Evolutionary conservation across 176 grass and related monocot genomes (phyloP).

Genomic region (Carex cristatella): DNA sequence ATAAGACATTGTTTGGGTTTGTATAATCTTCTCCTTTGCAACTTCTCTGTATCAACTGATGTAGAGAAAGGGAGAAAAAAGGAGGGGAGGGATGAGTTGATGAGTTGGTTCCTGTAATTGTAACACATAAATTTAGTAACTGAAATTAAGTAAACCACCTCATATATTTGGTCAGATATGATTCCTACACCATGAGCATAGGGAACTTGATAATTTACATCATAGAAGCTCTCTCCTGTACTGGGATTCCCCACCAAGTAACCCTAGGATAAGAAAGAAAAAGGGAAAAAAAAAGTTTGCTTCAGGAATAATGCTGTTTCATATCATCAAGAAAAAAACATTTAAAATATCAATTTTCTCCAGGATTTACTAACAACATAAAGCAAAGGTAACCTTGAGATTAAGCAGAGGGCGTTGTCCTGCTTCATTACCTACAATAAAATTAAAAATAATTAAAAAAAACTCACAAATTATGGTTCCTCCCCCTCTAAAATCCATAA

Average conservation of each 20-base stretch:
- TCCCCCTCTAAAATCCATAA: too few relatives aligned
- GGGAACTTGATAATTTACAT: constrained; percentile 21
- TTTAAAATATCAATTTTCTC: not conserved
- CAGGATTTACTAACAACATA: not conserved
- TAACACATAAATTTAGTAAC: constrained; percentile 28
- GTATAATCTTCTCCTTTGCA: constrained; percentile 32
- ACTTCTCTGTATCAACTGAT: constrained; percentile 10
- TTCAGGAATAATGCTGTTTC: not conserved
- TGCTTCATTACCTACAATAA: constrained; percentile 21
- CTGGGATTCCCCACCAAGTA: constrained; percentile 38
- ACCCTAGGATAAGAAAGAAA: constrained; percentile 18
- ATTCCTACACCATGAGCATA: constrained; percentile 45
- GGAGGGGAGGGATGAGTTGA: not conserved
- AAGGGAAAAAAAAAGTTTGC: not conserved
- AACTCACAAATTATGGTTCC: too few relatives aligned
- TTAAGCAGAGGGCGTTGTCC: not conserved
- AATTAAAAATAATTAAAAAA: not conserved
- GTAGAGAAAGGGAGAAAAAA: not conserved
- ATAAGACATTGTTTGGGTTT: constrained; percentile 13
- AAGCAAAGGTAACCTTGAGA: constrained; percentile 16
- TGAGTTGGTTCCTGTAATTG: not conserved
- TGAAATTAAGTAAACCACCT: constrained; percentile 28
- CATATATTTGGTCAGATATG: constrained; percentile 51
- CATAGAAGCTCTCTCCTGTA: constrained; percentile 23
- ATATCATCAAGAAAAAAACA: not conserved